Base-by-base conservation (phyloP, 345 rosid species). In the Gossypium sturtianum region DNA sequence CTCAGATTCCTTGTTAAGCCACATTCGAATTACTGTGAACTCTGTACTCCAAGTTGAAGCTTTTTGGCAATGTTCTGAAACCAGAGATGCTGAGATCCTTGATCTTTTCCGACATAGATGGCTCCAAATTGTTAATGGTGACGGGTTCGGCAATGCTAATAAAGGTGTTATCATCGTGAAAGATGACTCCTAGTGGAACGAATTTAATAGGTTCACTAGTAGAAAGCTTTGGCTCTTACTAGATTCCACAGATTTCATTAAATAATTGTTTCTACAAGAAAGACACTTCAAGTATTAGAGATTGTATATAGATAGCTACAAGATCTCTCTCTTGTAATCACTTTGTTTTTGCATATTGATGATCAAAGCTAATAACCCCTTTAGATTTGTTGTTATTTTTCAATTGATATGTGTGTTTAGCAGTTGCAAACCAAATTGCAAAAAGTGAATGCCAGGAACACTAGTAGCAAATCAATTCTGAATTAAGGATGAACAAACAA, bases 21-120 rank as follows among this genome's bases (percentile, higher is more conserved):
- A 10, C 60, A 15, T 44, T 60, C 23, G 2, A 16, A 38, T 44
- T 29, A 2, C 43, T 73, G 23, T 60, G 68, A 23, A 12, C 44
- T 29, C 2, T n/a, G 70, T 56, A 56, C 29, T 52, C 63, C 53
- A 49, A 65, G 29, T 41, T 20, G 3, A 1, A 73, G 47, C 25
- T 20, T 54, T 47, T 65, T 67, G 43, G 4, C 52, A 56, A 19
- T 11, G 34, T 53, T 73, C 34, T 71, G 68, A 15, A 38, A 77
- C 61, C 86, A 95, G 98, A 77, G 96, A 91, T 59, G 85, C 81
- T 19, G 91, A 90, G 90, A 87, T 89, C 77, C 83, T 95, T 71
- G 88, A 81, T 70, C 83, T 87, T 51, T 87, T 91, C 62, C 93
- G 88, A 51, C 84, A 84, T 56, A 87, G 86, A 79, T 87, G 91